These are phyloP conservation scores for Saussurea involucrata DNA, from an alignment of 129 eudicot genomes.

Conservation along the genomic window DNA sequence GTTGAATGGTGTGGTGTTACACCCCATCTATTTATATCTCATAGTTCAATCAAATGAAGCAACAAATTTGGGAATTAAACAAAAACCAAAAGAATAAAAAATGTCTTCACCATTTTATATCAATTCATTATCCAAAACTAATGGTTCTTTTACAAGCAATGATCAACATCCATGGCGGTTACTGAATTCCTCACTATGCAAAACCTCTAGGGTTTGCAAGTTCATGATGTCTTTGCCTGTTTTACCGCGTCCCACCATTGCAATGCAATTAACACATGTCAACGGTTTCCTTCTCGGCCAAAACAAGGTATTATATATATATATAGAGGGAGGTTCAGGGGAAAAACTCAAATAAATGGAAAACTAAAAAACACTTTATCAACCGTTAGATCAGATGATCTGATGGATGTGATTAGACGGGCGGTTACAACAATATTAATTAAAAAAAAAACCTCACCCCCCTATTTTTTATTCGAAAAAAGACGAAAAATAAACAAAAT, in stretches of 20 bases:
- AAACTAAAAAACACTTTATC: too few species aligned
- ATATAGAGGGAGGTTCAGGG: too few species aligned
- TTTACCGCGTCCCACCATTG: neutral
- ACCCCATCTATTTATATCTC: neutral
- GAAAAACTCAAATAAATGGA: too few species aligned
- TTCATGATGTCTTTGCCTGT: neutral
- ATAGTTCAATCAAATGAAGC: neutral
- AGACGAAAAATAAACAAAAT: too few species aligned
- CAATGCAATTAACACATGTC: neutral
- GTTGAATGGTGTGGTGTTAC: neutral
- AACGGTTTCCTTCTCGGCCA: neutral
- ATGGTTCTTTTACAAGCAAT: neutral
- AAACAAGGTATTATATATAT: constrained; percentile 12
- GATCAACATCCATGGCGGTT: constrained; percentile 4
- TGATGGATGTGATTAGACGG: too few species aligned
- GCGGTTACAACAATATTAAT: too few species aligned
- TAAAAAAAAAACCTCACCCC: too few species aligned
- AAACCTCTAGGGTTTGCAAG: constrained; percentile 6
- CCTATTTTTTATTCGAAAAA: too few species aligned
- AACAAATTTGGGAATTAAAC: neutral
- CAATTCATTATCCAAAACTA: neutral
- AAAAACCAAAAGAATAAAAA: neutral
- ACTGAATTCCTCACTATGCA: neutral
- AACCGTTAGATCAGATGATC: too few species aligned
- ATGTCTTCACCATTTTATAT: neutral